Percentiles rank a stretch among this genome's conserved stretches.
phyloP scores from a whole-genome alignment of 2,329 filamentous ascomycete genomes.

The Kalmusia sp. region DNA sequence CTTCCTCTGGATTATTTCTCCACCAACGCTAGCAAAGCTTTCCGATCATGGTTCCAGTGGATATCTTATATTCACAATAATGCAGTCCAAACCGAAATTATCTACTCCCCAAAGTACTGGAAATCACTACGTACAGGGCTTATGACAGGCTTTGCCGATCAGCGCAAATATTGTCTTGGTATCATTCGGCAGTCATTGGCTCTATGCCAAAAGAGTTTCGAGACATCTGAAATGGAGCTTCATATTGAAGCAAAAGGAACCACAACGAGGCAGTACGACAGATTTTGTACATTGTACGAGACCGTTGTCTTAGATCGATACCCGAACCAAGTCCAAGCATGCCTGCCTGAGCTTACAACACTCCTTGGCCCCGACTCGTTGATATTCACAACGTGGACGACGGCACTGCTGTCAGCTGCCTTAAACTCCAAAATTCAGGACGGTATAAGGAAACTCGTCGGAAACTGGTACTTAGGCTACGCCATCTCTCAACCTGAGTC shows the following conservation, averaged over 20 bases:
- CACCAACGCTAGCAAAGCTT: conserved; percentile 29
- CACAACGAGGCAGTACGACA: conserved; percentile 47
- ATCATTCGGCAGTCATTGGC: conserved; percentile 52
- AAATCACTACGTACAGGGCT: conserved; percentile 46
- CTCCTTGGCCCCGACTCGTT: conserved; percentile 44
- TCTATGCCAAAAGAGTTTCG: conserved; percentile 33
- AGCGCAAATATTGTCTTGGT: conserved; percentile 54
- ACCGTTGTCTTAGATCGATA: conserved; percentile 58
- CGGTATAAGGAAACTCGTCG: conserved; percentile 54
- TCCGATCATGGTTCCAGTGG: conserved; percentile 48
- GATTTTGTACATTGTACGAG: conserved; percentile 55
- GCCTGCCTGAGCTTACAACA: conserved; percentile 51
- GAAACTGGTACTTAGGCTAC: conserved; percentile 52
- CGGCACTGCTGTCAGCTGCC: conserved; percentile 50
- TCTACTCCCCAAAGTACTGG: conserved; percentile 50
- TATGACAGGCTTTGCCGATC: conserved; percentile 52
- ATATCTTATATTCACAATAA: conserved; percentile 26
- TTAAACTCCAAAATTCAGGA: conserved; percentile 53
- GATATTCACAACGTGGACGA: conserved; percentile 51
- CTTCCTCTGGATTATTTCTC: conserved; percentile 28
- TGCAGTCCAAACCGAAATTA: conserved; percentile 24
- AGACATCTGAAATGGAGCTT: conserved; percentile 31
- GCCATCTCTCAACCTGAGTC: conserved; percentile 17
- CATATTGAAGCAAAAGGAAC: conserved; percentile 17
- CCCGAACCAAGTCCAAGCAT: conserved; percentile 56